A percentile compares a stretch with the other conserved stretches of the same genome.
Conservation (phyloP, 1,139 yeast species). For the Nakaseomyces uthaithaninus region DNA sequence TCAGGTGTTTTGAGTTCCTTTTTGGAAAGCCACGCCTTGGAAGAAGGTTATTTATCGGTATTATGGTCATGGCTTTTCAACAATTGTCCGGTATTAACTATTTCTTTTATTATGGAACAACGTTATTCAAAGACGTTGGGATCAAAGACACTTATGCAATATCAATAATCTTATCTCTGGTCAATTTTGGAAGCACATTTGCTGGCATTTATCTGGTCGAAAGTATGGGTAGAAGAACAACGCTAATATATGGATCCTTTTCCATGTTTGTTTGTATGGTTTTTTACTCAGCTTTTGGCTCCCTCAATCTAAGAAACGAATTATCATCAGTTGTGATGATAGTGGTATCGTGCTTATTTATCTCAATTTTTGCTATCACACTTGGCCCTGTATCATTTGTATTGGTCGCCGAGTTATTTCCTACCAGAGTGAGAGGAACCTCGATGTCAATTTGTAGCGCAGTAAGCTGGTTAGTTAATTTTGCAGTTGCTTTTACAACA, state of each 20-base stretch:
- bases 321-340: constrained; percentile 65
- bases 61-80: constrained; percentile 48
- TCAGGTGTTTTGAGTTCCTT: constrained; percentile 38
- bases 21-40: constrained; percentile 42
- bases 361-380: constrained; percentile 69
- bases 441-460: constrained; percentile 71
- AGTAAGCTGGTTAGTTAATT: constrained; percentile 69
- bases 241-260: constrained; percentile 53
- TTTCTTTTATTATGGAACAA: constrained; percentile 50
- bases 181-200: constrained; percentile 70
- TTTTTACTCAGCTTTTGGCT: constrained; percentile 58
- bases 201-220: constrained; percentile 62
- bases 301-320: constrained; percentile 36
- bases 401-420: constrained; percentile 67
- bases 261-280: constrained; percentile 57
- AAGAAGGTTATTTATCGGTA: constrained; percentile 44
- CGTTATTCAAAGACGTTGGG: constrained; percentile 45
- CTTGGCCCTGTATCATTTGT: constrained; percentile 83
- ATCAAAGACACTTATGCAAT: constrained; percentile 38
- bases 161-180: constrained; percentile 63
- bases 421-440: constrained; percentile 64
- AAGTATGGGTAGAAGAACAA: constrained; percentile 56
- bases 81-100: constrained; percentile 54
- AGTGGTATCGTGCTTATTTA: constrained; percentile 64
- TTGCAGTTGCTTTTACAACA: constrained; percentile 63